Conservation (phyloP, 805 yeast species). For the Suhomyces sp. region DNA sequence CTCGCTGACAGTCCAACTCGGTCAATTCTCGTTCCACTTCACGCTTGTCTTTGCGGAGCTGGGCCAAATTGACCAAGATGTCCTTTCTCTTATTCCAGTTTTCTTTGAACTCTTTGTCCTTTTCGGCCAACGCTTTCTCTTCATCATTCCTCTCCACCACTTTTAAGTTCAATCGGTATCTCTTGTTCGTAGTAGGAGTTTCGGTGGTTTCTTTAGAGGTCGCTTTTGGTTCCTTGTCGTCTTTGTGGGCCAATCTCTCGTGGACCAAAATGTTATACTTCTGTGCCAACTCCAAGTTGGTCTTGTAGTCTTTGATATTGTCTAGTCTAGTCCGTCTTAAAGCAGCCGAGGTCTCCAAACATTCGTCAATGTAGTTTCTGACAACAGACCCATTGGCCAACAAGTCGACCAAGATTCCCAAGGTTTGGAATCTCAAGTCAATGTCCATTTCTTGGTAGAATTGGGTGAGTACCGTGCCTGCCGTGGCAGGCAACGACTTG, state of each 20-base stretch:
- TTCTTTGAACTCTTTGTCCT: slow-evolving; percentile 42
- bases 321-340: slow-evolving; percentile 69
- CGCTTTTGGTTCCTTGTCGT: neutral
- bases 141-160: slow-evolving; percentile 39
- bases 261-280: slow-evolving; percentile 22
- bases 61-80: slow-evolving; percentile 39
- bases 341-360: slow-evolving; percentile 60
- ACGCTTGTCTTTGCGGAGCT: slow-evolving; percentile 46
- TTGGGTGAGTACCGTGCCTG: slow-evolving; percentile 46
- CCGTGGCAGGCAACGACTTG: slow-evolving; percentile 45
- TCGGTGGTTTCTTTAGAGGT: slow-evolving; percentile 1
- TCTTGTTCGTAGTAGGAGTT: slow-evolving; percentile 1
- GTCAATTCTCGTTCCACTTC: slow-evolving; percentile 59
- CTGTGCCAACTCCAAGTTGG: slow-evolving; percentile 49
- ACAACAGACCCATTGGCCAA: slow-evolving; percentile 57
- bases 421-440: slow-evolving; percentile 51
- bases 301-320: slow-evolving; percentile 56
- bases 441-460: slow-evolving; percentile 55
- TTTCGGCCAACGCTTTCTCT: slow-evolving; percentile 37
- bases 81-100: slow-evolving; percentile 46
- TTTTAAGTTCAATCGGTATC: slow-evolving; percentile 11
- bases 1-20: slow-evolving; percentile 74
- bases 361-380: slow-evolving; percentile 62
- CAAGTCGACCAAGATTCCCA: slow-evolving; percentile 64
- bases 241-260: slow-evolving; percentile 14